Evolutionary conservation across 2,329 filamentous ascomycete species (phyloP).

Genomic region (Ophiosphaerella narmari): DNA sequence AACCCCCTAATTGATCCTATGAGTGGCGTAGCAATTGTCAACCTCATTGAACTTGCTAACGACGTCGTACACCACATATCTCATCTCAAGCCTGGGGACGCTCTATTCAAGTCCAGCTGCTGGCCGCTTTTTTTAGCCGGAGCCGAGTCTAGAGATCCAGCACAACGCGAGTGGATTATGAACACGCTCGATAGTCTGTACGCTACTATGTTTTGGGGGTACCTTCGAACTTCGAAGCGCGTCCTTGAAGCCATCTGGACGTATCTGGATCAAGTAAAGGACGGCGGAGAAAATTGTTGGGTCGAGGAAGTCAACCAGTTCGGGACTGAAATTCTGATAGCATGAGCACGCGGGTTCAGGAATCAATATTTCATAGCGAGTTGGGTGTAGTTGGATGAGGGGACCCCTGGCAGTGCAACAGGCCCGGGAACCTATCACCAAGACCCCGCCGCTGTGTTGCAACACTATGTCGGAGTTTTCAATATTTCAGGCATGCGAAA

Average conservation of each 20-base stretch:
- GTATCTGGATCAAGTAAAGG: constrained; percentile 29
- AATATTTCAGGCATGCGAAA: too few relatives aligned
- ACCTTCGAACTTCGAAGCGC: constrained; percentile 41
- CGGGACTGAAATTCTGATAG: constrained; percentile 40
- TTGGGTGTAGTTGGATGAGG: neutral
- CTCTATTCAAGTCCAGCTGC: constrained; percentile 63
- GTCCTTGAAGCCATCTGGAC: constrained; percentile 44
- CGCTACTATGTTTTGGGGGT: constrained; percentile 45
- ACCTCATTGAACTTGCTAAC: constrained; percentile 47
- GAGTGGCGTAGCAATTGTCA: constrained; percentile 44
- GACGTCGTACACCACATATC: constrained; percentile 59
- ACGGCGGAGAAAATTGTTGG: constrained; percentile 37
- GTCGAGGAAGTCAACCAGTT: constrained; percentile 40
- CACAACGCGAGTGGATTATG: constrained; percentile 58
- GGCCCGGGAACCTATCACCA: too few relatives aligned
- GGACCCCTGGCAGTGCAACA: neutral
- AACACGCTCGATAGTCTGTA: constrained; percentile 48
- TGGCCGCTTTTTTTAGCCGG: constrained; percentile 65
- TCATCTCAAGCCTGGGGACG: constrained; percentile 54
- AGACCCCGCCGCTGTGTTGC: too few relatives aligned
- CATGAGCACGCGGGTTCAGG: constrained; percentile 18
- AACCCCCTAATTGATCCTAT: constrained; percentile 47
- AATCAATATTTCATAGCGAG: neutral
- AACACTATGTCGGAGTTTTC: too few relatives aligned
- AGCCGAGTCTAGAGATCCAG: constrained; percentile 56